Base-by-base conservation (phyloP, 164 flowering plant species). In the Houttuynia cordata region DNA sequence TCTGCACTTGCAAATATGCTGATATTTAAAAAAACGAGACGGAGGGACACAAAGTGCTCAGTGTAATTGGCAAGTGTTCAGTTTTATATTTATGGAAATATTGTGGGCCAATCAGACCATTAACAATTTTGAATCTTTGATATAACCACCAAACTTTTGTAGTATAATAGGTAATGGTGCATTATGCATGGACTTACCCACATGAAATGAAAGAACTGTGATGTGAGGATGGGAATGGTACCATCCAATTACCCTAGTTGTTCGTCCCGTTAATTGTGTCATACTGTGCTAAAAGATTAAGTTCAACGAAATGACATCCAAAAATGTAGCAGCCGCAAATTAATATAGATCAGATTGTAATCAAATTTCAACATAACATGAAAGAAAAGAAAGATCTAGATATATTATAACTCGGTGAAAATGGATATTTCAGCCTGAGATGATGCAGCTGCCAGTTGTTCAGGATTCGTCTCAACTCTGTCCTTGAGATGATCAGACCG, bases 151-250 rank as follows among this genome's bases (percentile, higher is more conserved):
- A 2, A 17, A 3, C 12, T 3, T 45, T 2, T n/a, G n/a, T 8
- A 17, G 49, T 12, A 45, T 7, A 8, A 12, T 45, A 30, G 37
- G 6, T 30, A 30, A 37, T 17, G 18, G 21, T 15, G 53, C 22
- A 34, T 12, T 30, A 40, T 18, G 51, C 37, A n/a, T 37, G 10
- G 45, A 57, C 97, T 70, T 74, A 85, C 99, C 97, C 61, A 91
- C 96, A 80, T 91, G 96, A 21, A 97, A 94, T 53, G 97, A 96
- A 62, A 91, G 86, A 64, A 94, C 96, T 20, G 99, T 94, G 63
- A 94, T 94, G 68, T 91, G 96, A 42, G 99, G 99, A 72, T 91
- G 97, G 34, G 97, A 94, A 76, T 91, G 97, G 74, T 94, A 94
- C 97, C 99, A 94, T 21, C 99, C 99, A 73, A 94, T 94, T 58